Evolutionary conservation across 192 early-diverging fungal species (phyloP), one percentile per base, ranked within the genome.

Genomic region (Coemansia sp.): DNA sequence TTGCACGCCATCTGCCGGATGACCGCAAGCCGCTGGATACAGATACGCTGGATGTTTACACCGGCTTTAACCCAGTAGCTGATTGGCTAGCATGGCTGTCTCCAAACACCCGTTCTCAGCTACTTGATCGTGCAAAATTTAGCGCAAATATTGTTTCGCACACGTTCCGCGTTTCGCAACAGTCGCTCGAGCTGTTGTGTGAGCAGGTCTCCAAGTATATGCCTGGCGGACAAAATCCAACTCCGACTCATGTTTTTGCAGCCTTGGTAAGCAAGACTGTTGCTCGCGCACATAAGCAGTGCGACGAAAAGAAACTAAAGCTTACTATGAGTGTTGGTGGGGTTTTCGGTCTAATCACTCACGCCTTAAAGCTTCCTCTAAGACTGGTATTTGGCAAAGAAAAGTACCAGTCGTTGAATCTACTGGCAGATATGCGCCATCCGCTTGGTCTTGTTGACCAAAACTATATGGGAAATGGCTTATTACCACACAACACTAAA

Each of bases 31-130:
- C 67, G 18, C 45, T 77, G 25, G 53, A 62, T 23, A 3, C 9
- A 0, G 49, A 59, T 23, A 77, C 73, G 1, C 10, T 57, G 22
- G n/a, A 46, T 0, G 53, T 70, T 12, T 77, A 70, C 55, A 60
- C 52, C 0, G 61, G 61, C 0, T 67, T 67, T 37, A 71, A 51
- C 19, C 67, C 64, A 5, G 8, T 77, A 0, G 73, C 67, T 7
- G 68, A 77, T 19, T 71, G 67, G 73, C 57, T 77, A 13, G 73
- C 73, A 0, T 77, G 73, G 73, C 53, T 77, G 45, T 77, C 73
- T 27, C 73, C 73, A 1, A 62, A 15, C 6, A 70, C 73, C 11
- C 67, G 73, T 13, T 57, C 67, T 3, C 17, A 39, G 38, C 22
- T 77, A n/a, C 39, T 77, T 48, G 59, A 56, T 54, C 59, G 55